Percentiles rank a stretch among this genome's conserved stretches.
phyloP scores from a whole-genome alignment of 192 early-diverging fungal genomes.

The Lunasporangiospora selenospora region DNA sequence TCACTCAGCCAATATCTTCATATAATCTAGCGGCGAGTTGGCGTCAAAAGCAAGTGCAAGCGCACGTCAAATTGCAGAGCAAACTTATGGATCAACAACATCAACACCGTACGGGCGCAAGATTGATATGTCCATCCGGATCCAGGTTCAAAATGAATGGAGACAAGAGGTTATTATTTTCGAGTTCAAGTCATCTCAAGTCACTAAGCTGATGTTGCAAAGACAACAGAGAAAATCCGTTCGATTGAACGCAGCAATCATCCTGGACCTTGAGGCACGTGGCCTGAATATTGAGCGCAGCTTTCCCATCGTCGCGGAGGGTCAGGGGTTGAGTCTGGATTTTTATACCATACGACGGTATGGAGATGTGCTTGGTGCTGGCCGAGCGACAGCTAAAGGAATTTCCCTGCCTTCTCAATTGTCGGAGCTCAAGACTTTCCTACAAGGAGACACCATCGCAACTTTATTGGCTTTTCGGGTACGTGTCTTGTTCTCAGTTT shows the following conservation, averaged over 20 bases:
- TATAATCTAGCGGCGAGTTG: background rate
- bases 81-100: background rate
- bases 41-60: background rate
- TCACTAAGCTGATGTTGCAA: slow-evolving; percentile 2
- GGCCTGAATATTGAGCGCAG: background rate
- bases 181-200: slow-evolving; percentile 9
- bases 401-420: background rate
- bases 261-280: slow-evolving; percentile 1
- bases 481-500: background rate
- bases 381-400: background rate
- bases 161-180: slow-evolving; percentile 4
- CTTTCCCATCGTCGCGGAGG: slow-evolving; percentile 1
- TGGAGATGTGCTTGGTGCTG: background rate
- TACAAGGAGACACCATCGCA: background rate
- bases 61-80: background rate
- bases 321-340: background rate
- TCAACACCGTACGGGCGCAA: background rate
- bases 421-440: background rate
- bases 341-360: slow-evolving; percentile 2
- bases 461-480: background rate
- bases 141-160: background rate
- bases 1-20: background rate
- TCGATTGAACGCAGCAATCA: slow-evolving; percentile 4
- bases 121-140: background rate
- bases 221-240: slow-evolving; percentile 7